phyloP scores from a whole-genome alignment of 139 green algal genomes.

The Zygnema cylindricum region DNA sequence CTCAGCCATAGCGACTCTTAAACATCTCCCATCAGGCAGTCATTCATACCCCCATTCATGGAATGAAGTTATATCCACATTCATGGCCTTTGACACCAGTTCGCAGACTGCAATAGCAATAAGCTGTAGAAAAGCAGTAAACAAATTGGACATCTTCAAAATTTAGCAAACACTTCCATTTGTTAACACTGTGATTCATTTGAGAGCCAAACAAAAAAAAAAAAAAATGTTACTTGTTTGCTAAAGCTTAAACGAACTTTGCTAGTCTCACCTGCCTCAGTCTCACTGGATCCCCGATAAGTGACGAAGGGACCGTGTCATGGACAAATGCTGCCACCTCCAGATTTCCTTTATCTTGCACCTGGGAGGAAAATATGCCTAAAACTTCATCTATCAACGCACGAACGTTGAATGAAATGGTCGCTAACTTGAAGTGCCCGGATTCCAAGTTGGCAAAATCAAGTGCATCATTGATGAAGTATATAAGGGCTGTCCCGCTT shows the following conservation, averaged over 20 bases:
- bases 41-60: too few relatives aligned
- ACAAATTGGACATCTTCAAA: too few relatives aligned
- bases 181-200: background rate
- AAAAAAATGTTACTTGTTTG: background rate
- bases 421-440: background rate
- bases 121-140: too few relatives aligned
- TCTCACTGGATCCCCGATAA: constrained; percentile 28
- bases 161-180: too few relatives aligned
- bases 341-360: constrained; percentile 6
- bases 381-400: constrained; percentile 41
- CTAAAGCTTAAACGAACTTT: background rate
- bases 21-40: too few relatives aligned
- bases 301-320: constrained; percentile 23
- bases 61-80: too few relatives aligned
- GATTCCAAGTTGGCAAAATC: constrained; percentile 58
- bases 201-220: too few relatives aligned
- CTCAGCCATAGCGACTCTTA: too few relatives aligned
- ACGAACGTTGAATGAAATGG: constrained; percentile 31
- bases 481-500: constrained; percentile 27
- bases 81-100: too few relatives aligned
- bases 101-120: too few relatives aligned
- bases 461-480: constrained; percentile 37
- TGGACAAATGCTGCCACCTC: constrained; percentile 40
- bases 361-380: background rate
- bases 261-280: constrained; percentile 29